Conservation (phyloP, 805 yeast species). For the Vanderwaltozyma tropicalis region DNA sequence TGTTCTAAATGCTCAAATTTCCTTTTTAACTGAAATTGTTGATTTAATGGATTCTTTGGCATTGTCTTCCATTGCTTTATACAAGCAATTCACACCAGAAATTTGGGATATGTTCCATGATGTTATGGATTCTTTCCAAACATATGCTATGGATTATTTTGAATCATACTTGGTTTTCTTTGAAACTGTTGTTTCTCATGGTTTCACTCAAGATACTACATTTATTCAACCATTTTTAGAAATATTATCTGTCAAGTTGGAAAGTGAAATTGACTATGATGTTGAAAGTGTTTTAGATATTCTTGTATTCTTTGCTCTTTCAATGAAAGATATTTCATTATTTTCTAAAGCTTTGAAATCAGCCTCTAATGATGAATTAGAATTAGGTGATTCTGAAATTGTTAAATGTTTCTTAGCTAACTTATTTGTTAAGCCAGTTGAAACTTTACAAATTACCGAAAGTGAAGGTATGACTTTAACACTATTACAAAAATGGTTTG, state of each 20-base stretch:
- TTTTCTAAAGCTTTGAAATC: conserved; percentile 16
- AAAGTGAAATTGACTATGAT: conserved; percentile 30
- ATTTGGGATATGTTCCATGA: conserved; percentile 44
- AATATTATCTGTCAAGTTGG: conserved; percentile 20
- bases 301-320: conserved; percentile 21
- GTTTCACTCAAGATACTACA: conserved; percentile 34
- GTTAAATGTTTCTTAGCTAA: conserved; percentile 54
- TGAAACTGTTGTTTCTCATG: conserved; percentile 42
- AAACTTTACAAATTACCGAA: conserved; percentile 44
- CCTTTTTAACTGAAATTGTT: conserved; percentile 51
- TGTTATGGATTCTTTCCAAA: conserved; percentile 44
- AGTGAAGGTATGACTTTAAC: conserved; percentile 35
- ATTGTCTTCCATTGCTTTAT: conserved; percentile 37
- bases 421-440: conserved; percentile 49
- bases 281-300: conserved; percentile 30
- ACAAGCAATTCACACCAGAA: conserved; percentile 37
- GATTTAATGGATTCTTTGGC: conserved; percentile 51
- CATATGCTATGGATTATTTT: conserved; percentile 50
- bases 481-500: conserved; percentile 58
- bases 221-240: conserved; percentile 21
- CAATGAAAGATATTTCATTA: conserved; percentile 26
- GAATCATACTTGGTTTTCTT: conserved; percentile 48
- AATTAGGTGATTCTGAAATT: conserved; percentile 34
- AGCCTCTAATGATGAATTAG: conserved; percentile 28
- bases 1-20: conserved; percentile 46